Base-by-base conservation (phyloP, 2,329 filamentous ascomycete genomes). In the Ustulina deusta region DNA sequence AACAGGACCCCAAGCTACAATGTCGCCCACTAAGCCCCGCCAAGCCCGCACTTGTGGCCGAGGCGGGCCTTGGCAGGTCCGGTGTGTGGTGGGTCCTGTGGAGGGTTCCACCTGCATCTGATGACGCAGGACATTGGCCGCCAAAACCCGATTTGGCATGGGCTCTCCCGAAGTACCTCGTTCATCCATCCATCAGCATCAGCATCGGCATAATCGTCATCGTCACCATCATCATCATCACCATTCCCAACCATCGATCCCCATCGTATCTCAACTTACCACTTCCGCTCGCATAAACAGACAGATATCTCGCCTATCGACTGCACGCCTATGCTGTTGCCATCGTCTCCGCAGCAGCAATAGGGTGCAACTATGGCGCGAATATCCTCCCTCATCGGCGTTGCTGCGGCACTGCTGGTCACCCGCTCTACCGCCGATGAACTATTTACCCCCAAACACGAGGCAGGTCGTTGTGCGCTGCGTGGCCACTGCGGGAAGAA, bases 401-500 rank as follows among this genome's bases (percentile, higher is more conserved):
- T 75, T 13, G 75, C 75, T 66, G 76, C 66, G 55, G 58, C 80
- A 57, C 70, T 82, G 71, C 74, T 83, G 56, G 76, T 75, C 34
- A 75, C 77, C 36, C 69, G 72, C 42, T 73, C 72, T 64, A 74
- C 74, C 38, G 76, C 75, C 58, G 76, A 75, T 62, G 74, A 74
- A 9, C 69, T 76, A 54, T 79, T 78, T 65, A 89, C 87, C 0
- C 83, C 85, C 1, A 92, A 89, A 71, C 95, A 97, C 74, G 94
- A 97, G 80, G 84, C 90, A 57, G 95, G 95, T 46, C 88, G 95
- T 71, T 98, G 95, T 80, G 93, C 95, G 0, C 93, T 98, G 70
- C 89, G 95, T 57, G 94, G 94, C 7, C 91, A 97, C 71, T 99
- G 96, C 78, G 96, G 96, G 55, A 94, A 94, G 80, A 91, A 95